Evolutionary conservation across 2,329 filamentous ascomycete genomes (phyloP), one percentile per base, ranked within the genome.

Genomic region (Didymella exigua): DNA sequence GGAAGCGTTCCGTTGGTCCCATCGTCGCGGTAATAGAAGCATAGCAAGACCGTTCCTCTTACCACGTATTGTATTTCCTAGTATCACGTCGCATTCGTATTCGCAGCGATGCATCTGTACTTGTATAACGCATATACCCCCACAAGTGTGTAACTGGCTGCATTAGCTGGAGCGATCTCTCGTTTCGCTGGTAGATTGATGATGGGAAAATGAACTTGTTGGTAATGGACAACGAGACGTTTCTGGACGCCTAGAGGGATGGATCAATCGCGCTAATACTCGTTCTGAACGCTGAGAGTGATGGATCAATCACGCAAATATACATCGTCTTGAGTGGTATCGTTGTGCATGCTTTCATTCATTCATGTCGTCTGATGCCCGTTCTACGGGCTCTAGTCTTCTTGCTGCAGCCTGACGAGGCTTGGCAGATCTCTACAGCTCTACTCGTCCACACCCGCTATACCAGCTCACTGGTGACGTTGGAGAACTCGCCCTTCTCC

Each of bases 401-500:
- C 4, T 23, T 24, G 26, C 13, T 19, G 19, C 38, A 37, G 45
- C 33, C 24, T 13, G 21, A 36, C 30, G 34, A 34, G 27, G 46
- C 18, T 26, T 46, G n/a, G 33, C 41, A 41, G 14, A 30, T 40
- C 8, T 47, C 52, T 42, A 36, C 34, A 5, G 19, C 18, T 23
- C 27, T n/a, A n/a, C 23, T 19, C 11, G 14, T 14, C 19, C 34
- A 26, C 29, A 26, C 31, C 38, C 16, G 16, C 56, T 81, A 86
- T n/a, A 84, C 84, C 73, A 96, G 76, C 70, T 87, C 81, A 69
- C 89, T 90, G 54, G 91, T 96, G 49, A 97, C 93, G 76, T 97
- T 97, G 62, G 89, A 93, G 78, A 99, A 99, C 82, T 99, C 95
- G 77, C 93, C 93, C 86, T 96, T 96, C 77, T 96, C 89, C 72